These are phyloP conservation scores for Hypoxylon perforatum DNA, from an alignment of 495 filamentous ascomycete species.

Conservation along the genomic window DNA sequence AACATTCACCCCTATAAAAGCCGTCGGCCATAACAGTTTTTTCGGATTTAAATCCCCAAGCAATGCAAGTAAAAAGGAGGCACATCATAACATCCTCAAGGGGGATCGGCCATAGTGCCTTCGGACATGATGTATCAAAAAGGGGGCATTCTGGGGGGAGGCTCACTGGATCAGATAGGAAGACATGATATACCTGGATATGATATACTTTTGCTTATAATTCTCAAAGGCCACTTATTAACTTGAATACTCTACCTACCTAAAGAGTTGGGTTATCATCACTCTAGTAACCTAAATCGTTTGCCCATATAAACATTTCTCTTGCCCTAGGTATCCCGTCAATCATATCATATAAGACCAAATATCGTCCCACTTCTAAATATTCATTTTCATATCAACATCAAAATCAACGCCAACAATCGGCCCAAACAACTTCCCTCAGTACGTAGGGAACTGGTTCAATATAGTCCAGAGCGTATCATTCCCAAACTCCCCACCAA, in stretches of 20 bases:
- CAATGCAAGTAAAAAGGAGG: not conserved
- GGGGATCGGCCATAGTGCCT: not conserved
- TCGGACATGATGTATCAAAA: not conserved
- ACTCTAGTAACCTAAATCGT: not conserved
- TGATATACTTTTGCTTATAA: too few relatives aligned
- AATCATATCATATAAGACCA: not conserved
- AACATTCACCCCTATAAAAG: not conserved
- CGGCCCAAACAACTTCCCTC: not conserved
- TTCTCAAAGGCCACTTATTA: too few relatives aligned
- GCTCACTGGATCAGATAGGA: too few relatives aligned
- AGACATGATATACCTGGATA: too few relatives aligned
- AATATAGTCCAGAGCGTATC: constrained; percentile 65
- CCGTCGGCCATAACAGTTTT: constrained; percentile 21
- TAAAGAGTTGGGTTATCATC: constrained; percentile 13
- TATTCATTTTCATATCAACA: constrained; percentile 1
- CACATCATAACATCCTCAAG: not conserved
- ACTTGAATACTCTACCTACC: too few relatives aligned
- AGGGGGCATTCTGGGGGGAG: too few relatives aligned
- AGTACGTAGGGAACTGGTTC: constrained; percentile 56
- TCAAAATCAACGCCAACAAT: constrained; percentile 3
- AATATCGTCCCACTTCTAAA: not conserved
- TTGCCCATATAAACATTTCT: too few relatives aligned
- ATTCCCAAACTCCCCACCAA: constrained; percentile 61
- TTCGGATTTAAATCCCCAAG: constrained; percentile 20
- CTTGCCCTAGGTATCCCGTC: too few relatives aligned